Evolutionary conservation across 2,329 filamentous ascomycete species (phyloP), one percentile per base, ranked within the genome.

Genomic region (Dactylellina cionopaga): DNA sequence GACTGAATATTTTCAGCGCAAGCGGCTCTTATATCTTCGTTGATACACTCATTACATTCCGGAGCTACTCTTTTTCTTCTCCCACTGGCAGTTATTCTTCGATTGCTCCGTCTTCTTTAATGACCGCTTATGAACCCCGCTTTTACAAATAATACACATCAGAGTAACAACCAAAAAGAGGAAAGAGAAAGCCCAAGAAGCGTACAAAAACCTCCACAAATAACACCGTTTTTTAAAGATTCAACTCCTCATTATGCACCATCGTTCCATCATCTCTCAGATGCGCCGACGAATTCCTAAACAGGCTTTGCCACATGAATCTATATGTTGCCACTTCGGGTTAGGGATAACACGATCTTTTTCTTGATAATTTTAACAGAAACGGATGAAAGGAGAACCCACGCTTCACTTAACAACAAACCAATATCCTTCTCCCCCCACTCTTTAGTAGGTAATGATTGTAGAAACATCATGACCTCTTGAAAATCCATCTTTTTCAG

Each of bases 371-470:
- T n/a, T n/a, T n/a, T n/a, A n/a, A n/a, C n/a, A n/a, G n/a, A n/a
- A n/a, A n/a, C n/a, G n/a, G n/a, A n/a, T n/a, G n/a, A n/a, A n/a
- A n/a, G n/a, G n/a, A n/a, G n/a, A 15, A 69, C 70, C 49, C 58
- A 77, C 2, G 95, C 95, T 82, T 99, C 95, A 79, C 92, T 97
- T 43, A 99, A 84, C 60, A 99, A 84, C 68, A 99, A 85, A 80
- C 98, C 95, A 77, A 99, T 96, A 79, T 99, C 95, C 83, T 98
- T 98, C 80, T 97, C 95, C 0, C 92, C 97, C 95, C 95, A 99
- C 60, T 90, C 87, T 76, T 90, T 90, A 5, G 96, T 99, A 2
- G 96, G 95, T 65, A 99, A 83, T 44, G 92, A 91, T 82, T 99
- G 95, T 60, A 99, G 83, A 79, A 99, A 99, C 94, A 99, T 99